phyloP scores from a whole-genome alignment of 2,329 filamentous ascomycete genomes.

The Cadophora gregata region DNA sequence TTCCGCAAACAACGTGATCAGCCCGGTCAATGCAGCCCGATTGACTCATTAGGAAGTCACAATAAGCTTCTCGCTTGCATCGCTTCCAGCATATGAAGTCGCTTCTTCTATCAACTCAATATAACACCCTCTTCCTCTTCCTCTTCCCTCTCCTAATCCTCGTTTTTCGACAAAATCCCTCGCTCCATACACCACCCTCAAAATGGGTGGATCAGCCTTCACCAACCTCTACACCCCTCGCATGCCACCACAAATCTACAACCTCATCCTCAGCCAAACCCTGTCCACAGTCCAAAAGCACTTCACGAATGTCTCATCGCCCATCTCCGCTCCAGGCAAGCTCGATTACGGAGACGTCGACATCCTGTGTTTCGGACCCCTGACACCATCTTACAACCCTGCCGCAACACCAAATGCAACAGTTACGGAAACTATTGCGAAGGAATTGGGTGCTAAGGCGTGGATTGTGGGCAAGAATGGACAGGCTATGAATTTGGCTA shows the following conservation, averaged over 20 bases:
- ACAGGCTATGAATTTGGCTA: conserved; percentile 55
- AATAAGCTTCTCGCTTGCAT: not conserved
- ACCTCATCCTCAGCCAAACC: conserved; percentile 53
- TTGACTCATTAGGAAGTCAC: conserved; percentile 5
- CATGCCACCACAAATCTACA: conserved; percentile 66
- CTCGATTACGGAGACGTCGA: conserved; percentile 75
- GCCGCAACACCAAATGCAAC: not conserved
- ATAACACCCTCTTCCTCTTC: not conserved
- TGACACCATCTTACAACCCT: conserved; percentile 22
- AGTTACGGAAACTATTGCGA: conserved; percentile 45
- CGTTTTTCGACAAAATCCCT: too few species aligned
- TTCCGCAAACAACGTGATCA: conserved; percentile 3
- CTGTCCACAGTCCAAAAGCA: conserved; percentile 54
- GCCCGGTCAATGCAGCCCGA: too few species aligned
- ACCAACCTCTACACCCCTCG: conserved; percentile 65
- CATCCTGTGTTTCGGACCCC: conserved; percentile 60
- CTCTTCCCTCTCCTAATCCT: too few species aligned
- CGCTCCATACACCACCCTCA: not conserved
- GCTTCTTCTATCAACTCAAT: too few species aligned
- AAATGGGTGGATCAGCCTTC: conserved; percentile 73
- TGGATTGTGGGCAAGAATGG: conserved; percentile 42
- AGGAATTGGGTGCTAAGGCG: conserved; percentile 54
- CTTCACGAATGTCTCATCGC: conserved; percentile 61
- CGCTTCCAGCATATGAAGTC: not conserved
- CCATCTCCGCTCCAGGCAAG: conserved; percentile 75